These are phyloP conservation scores for Seminavis robusta DNA, from an alignment of 108 stramenopile genomes.

Conservation along the genomic window DNA sequence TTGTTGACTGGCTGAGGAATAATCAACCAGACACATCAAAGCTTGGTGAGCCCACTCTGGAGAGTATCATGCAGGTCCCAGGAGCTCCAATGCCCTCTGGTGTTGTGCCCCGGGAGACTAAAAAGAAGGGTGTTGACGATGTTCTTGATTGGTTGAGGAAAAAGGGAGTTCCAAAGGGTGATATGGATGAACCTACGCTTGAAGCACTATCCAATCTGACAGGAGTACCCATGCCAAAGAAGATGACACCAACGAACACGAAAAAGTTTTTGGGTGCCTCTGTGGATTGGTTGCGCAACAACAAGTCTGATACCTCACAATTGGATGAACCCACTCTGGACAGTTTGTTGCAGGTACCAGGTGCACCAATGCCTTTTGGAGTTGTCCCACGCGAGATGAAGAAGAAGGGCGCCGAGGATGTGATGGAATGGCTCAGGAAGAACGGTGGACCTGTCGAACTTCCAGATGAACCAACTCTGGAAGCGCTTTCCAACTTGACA, in stretches of 20 bases:
- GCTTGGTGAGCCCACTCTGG: conserved; percentile 3
- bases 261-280: conserved; percentile 11
- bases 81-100: conserved; percentile 7
- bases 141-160: conserved; percentile 23
- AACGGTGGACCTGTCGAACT: not conserved
- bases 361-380: not conserved
- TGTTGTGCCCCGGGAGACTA: not conserved
- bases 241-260: conserved; percentile 3
- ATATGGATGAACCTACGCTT: conserved; percentile 8
- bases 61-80: not conserved
- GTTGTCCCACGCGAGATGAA: not conserved
- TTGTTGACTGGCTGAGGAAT: conserved; percentile 10
- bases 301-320: conserved; percentile 1
- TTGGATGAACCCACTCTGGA: not conserved
- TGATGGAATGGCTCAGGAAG: conserved; percentile 8
- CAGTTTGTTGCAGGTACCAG: not conserved
- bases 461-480: not conserved
- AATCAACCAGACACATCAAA: not conserved
- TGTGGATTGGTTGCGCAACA: conserved; percentile 6
- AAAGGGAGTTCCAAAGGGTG: not conserved
- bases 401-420: conserved; percentile 15
- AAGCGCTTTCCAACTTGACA: conserved; percentile 2
- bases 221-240: conserved; percentile 3
- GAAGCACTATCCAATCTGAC: conserved; percentile 4
- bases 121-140: conserved; percentile 4